Percentiles rank a stretch among this genome's conserved stretches.
Conservation (phyloP, 1,284 basidiomycete species). For the Singerocomus inundabilis region DNA sequence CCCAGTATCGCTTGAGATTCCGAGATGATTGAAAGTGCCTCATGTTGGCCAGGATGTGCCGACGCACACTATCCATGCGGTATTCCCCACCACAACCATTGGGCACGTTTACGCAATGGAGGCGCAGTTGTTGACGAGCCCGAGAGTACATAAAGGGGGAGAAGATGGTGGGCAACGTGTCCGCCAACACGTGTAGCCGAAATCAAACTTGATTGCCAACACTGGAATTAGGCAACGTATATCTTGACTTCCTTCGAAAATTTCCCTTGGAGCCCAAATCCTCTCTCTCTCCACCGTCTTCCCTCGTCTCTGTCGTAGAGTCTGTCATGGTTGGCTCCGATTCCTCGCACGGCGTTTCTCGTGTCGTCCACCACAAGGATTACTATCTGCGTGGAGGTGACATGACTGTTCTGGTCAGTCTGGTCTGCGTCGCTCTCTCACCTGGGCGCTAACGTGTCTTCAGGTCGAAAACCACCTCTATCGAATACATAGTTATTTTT, state of each 20-base stretch:
- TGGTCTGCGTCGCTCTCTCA: constrained; percentile 4
- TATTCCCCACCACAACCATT: constrained; percentile 11
- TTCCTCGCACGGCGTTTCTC: constrained; percentile 26
- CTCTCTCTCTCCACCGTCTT: constrained; percentile 27
- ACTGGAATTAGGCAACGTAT: constrained; percentile 32
- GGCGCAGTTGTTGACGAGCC: constrained; percentile 9
- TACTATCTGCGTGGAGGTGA: constrained; percentile 58
- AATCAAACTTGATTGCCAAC: constrained; percentile 23
- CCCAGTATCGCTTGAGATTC: constrained; percentile 12
- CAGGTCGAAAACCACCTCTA: constrained; percentile 50
- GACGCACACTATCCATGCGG: constrained; percentile 2
- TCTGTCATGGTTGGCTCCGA: constrained; percentile 26
- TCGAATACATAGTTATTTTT: constrained; percentile 54
- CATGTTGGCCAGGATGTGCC: constrained; percentile 4
- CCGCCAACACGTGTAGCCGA: constrained; percentile 40
- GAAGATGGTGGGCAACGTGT: constrained; percentile 32
- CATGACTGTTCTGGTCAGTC: constrained; percentile 51
- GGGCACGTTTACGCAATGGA: constrained; percentile 29
- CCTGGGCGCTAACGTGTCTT: constrained; percentile 11
- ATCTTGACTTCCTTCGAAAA: constrained; percentile 36
- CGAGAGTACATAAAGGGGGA: constrained; percentile 21
- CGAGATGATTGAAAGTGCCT: neutral
- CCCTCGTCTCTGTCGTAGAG: constrained; percentile 22
- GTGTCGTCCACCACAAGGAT: constrained; percentile 37
- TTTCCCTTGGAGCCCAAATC: constrained; percentile 34